phyloP scores from a whole-genome alignment of 2,329 filamentous ascomycete species.

The Fusarium buharicum region DNA sequence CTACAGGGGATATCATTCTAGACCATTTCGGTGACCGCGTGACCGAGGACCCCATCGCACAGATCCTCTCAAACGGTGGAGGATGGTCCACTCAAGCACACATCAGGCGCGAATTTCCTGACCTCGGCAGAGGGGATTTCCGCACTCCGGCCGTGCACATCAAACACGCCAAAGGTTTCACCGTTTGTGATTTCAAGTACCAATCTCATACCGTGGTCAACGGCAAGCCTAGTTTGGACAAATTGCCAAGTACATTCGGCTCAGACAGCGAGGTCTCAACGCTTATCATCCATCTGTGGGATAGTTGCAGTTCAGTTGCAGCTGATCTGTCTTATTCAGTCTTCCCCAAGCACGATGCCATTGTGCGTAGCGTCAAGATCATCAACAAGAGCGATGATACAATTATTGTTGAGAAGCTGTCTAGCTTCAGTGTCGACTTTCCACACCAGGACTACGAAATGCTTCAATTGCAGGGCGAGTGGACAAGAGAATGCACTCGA shows the following conservation, averaged over 20 bases:
- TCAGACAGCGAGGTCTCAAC: conserved; percentile 66
- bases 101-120: conserved; percentile 70
- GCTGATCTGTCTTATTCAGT: conserved; percentile 71
- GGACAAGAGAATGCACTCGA: conserved; percentile 67
- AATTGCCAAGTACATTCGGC: conserved; percentile 70
- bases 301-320: conserved; percentile 66
- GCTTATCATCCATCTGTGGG: conserved; percentile 66
- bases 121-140: conserved; percentile 71
- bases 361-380: conserved; percentile 69
- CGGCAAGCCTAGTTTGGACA: conserved; percentile 67
- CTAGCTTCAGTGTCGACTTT: conserved; percentile 70
- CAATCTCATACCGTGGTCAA: conserved; percentile 63
- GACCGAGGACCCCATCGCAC: conserved; percentile 60
- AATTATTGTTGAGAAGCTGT: conserved; percentile 65
- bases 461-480: conserved; percentile 71
- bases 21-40: conserved; percentile 70
- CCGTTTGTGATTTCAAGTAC: conserved; percentile 68
- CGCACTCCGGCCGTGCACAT: conserved; percentile 70
- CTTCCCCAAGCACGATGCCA: conserved; percentile 69
- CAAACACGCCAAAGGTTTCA: conserved; percentile 66
- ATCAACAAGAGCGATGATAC: conserved; percentile 66
- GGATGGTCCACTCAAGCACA: conserved; percentile 67
- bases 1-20: conserved; percentile 65
- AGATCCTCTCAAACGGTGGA: conserved; percentile 48
- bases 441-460: conserved; percentile 70